A percentile compares a stretch with the other conserved stretches of the same genome.
Conservation (phyloP, 352 stramenopile genomes). For the Phytophthora tentaculata region DNA sequence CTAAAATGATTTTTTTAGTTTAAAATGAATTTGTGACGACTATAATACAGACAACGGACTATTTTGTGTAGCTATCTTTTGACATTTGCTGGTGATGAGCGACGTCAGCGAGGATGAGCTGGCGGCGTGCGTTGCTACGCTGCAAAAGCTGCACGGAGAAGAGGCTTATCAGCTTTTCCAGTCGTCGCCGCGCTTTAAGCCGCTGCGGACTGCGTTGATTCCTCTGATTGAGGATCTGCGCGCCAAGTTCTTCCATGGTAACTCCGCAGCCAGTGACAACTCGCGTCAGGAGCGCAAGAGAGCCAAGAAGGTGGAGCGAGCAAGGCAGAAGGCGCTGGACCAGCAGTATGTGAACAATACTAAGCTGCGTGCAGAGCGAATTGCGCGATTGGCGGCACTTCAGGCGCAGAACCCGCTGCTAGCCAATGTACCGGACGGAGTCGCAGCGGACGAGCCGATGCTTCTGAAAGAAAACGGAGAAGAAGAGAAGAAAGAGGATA, state of each 20-base stretch:
- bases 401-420: conserved; percentile 65
- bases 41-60: not conserved
- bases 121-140: conserved; percentile 54
- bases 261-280: conserved; percentile 48
- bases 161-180: conserved; percentile 57
- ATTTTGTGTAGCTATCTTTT: conserved; percentile 1
- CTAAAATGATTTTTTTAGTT: too few species aligned
- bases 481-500: conserved; percentile 11
- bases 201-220: conserved; percentile 63
- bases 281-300: conserved; percentile 70
- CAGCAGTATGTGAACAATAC: conserved; percentile 86
- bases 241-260: conserved; percentile 67
- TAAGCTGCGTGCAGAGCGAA: conserved; percentile 66
- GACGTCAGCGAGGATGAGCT: conserved; percentile 62
- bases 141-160: conserved; percentile 60
- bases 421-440: conserved; percentile 69
- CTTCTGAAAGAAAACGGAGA: conserved; percentile 22
- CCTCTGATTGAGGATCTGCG: conserved; percentile 69
- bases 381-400: conserved; percentile 61
- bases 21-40: not conserved
- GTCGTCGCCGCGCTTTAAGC: conserved; percentile 56
- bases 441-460: conserved; percentile 42
- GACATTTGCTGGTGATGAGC: conserved; percentile 22
- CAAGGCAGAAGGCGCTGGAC: conserved; percentile 70
- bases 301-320: conserved; percentile 71